Evolutionary conservation across 2,329 filamentous ascomycete species (phyloP), one percentile per base, ranked within the genome.

Genomic region (Zymoseptoria pseudotritici): DNA sequence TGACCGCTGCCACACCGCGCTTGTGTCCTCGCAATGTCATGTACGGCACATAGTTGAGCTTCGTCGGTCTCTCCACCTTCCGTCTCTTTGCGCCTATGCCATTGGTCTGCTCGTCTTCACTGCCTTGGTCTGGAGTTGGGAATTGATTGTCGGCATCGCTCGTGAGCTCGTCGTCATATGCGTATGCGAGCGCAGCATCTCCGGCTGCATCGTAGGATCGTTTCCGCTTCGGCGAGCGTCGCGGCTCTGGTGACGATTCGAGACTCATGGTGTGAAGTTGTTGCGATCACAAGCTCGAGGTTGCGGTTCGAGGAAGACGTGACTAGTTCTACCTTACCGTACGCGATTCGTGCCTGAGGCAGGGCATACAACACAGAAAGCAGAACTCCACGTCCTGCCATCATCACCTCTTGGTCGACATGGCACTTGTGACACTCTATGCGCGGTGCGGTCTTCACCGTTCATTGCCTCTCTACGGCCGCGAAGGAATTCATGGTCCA

Each of bases 1-100:
- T 89, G 54, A 96, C 90, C 57, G 90, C 86, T 2, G 92, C 89
- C 1, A 97, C 85, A 21, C 90, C 86, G 61, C 87, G 86, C 55
- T 83, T 81, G 76, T 97, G 93, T 2, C 91, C 92, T 62, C 81
- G 83, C 20, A 97, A 81, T 20, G 88, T 82, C 64, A 92, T 83
- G 57, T 85, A 84, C 36, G 86, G 82, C 50, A 78, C 82, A 77
- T 91, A 96, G 71, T 87, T 81, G 17, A 91, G 82, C 22, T 75
- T 76, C 21, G 80, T 78, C 3, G 84, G 82, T 62, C 85, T 81
- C 57, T 72, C 66, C 9, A 66, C 42, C 56, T 58, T 64, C 55
- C 54, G 59, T 53, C 63, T 63, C 62, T 70, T 70, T 20, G 64
- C 60, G 22, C 8, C 21, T 53, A 24, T 19, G n/a, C 29, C 52